Conservation (phyloP, 192 early-diverging fungal genomes). For the Coemansia sp. region DNA sequence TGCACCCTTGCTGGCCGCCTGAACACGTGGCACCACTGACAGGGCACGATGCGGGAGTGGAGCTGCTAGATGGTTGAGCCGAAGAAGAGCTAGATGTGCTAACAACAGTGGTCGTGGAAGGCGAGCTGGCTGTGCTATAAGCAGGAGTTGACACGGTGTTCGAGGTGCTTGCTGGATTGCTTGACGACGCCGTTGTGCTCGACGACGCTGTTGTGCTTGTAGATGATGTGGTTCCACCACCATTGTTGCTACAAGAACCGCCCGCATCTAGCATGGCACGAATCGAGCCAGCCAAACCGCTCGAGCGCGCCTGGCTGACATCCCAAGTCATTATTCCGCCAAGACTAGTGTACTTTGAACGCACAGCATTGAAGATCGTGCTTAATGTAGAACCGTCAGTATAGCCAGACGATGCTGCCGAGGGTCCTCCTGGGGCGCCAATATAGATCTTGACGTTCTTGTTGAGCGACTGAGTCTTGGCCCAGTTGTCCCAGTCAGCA, state of each 20-base stretch:
- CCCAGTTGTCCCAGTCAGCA: conserved; percentile 69
- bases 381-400: conserved; percentile 37
- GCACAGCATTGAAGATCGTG: conserved; percentile 50
- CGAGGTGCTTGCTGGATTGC: not conserved
- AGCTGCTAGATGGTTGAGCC: conserved; percentile 29
- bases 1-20: conserved; percentile 48
- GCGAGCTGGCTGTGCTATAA: conserved; percentile 6
- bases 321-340: conserved; percentile 77
- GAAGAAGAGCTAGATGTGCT: conserved; percentile 21
- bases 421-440: conserved; percentile 61
- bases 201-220: conserved; percentile 17
- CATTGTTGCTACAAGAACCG: conserved; percentile 27
- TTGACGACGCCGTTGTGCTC: not conserved
- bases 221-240: conserved; percentile 18
- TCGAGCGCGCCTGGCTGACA: conserved; percentile 45
- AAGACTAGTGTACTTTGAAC: conserved; percentile 55
- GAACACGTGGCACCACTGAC: conserved; percentile 54
- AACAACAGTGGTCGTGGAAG: conserved; percentile 13
- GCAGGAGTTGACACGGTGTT: not conserved
- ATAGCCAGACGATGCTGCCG: conserved; percentile 60
- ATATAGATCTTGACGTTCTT: conserved; percentile 44
- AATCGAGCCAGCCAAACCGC: conserved; percentile 38
- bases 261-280: conserved; percentile 28
- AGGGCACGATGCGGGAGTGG: conserved; percentile 32
- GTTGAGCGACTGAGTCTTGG: conserved; percentile 27